Base-by-base conservation (phyloP, 2,329 filamentous ascomycete genomes). In the Acephala macrosclerotiorum region DNA sequence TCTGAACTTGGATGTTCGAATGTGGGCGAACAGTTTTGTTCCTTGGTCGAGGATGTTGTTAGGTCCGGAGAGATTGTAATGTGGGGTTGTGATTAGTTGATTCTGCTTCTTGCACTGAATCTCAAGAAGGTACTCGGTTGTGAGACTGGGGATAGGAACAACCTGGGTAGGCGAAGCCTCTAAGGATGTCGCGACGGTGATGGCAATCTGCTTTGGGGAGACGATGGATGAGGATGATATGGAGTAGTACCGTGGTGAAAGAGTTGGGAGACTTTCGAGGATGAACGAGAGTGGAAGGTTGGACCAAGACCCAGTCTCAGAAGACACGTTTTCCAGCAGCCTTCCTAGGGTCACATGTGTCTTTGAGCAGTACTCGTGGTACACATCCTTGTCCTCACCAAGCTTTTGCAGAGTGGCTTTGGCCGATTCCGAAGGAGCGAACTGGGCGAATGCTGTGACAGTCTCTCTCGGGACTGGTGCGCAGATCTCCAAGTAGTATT, bases 241-340 rank as follows among this genome's bases (percentile, higher is more conserved):
- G 7, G 84, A 87, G 74, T 89, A 89, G 67, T 87, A 86, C 3
- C 87, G 84, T 11, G 87, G 80, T 14, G 85, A 82, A 80, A 89
- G 85, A 0, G 81, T 80, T 0, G 85, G 82, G 0, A 87, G 82
- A 75, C 85, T 84, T 45, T 82, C 80, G 18, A 90, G 80, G 75
- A 85, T 86, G 35, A 83, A 81, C 1, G 82, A 80, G 4, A 90
- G 78, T 0, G 85, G 80, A 0, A 89, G 74, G 9, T 82, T 62
- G 2, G 68, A 72, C 79, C 79, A 81, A 1, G 73, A 11, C 14
- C 55, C 45, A 4, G 14, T 5, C 2, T 59, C 2, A 26, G 62
- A 7, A 8, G 38, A 35, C 7, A 65, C 35, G 3, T 14, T 38
- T 55, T 69, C 61, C 1, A 71, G 63, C 1, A 72, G 47, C 26